Conservation (phyloP, 176 grass and related monocot genomes). For the bread wheat (Triticum aestivum) region IWGSC_CS_RefSeq_v2.1 NC_057805.1:467597873-467598372, state of each 20-base stretch:
- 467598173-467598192: slow-evolving; percentile 82
- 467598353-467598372: slow-evolving; percentile 84
- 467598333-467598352: slow-evolving; percentile 89
- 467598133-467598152: too few relatives aligned
- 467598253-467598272: slow-evolving; percentile 92
- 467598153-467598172: slow-evolving; percentile 58
- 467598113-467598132: background rate
- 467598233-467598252: slow-evolving; percentile 94
- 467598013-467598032: slow-evolving; percentile 91
- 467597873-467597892: slow-evolving; percentile 44
- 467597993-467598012: slow-evolving; percentile 68
- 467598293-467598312: slow-evolving; percentile 90
- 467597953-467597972: slow-evolving; percentile 44
- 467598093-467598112: background rate
- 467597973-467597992: slow-evolving; percentile 56
- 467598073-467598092: background rate
- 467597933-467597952: slow-evolving; percentile 64
- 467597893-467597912: slow-evolving; percentile 29
- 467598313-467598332: slow-evolving; percentile 90
- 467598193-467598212: slow-evolving; percentile 84
- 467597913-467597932: slow-evolving; percentile 62
- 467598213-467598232: slow-evolving; percentile 90
- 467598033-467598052: slow-evolving; percentile 91
- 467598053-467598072: slow-evolving; percentile 51
- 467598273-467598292: slow-evolving; percentile 87